Conservation (phyloP, 257 asterid species). For the Solanum rostratum region DNA sequence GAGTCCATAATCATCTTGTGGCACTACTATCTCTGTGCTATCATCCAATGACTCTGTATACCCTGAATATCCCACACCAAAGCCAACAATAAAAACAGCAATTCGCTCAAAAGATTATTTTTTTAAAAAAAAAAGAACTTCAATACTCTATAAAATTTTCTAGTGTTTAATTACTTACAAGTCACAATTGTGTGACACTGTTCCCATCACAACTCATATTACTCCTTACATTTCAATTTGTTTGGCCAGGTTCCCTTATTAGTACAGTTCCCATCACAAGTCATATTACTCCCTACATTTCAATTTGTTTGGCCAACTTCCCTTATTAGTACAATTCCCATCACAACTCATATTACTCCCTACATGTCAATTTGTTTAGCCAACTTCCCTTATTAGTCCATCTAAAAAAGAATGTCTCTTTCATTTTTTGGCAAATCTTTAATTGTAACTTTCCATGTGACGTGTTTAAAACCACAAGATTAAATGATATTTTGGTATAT, state of each 20-base stretch:
- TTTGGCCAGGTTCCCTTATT: too few species aligned
- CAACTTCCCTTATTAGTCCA: too few species aligned
- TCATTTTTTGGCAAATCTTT: not conserved
- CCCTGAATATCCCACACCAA: conserved; percentile 30
- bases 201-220: not conserved
- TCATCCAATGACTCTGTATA: conserved; percentile 75
- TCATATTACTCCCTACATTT: not conserved
- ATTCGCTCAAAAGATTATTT: not conserved
- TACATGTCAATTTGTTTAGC: not conserved
- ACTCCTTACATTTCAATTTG: not conserved
- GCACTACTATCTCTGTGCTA: conserved; percentile 59
- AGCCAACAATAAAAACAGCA: not conserved
- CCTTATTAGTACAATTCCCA: not conserved
- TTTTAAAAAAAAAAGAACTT: conserved; percentile 3
- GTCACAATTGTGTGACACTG: not conserved
- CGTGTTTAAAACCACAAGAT: not conserved
- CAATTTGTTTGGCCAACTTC: not conserved
- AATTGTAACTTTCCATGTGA: not conserved
- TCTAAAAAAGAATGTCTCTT: not conserved
- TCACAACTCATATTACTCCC: not conserved
- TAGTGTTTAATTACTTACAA: not conserved
- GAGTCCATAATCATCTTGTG: conserved; percentile 91
- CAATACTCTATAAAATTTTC: not conserved
- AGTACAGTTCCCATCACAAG: not conserved
- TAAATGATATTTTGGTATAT: not conserved